A percentile compares a stretch with the other conserved stretches of the same genome.
Conservation (phyloP, 116 monocot species). For the Trichopus zeylanicus region DNA sequence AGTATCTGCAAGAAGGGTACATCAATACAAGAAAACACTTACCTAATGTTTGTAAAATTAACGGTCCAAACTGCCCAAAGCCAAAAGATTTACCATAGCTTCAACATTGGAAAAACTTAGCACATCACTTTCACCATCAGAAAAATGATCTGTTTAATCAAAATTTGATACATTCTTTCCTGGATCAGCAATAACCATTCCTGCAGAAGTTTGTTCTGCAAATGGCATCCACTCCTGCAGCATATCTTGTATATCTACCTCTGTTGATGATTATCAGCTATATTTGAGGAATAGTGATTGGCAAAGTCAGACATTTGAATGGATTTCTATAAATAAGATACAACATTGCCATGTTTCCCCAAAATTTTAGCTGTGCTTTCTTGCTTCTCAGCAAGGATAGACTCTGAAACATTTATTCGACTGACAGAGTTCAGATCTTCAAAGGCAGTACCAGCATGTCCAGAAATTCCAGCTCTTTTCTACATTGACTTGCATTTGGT, state of each 20-base stretch:
- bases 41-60: too few relatives aligned
- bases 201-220: conserved; percentile 12
- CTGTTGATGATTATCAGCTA: conserved; percentile 18
- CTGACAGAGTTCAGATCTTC: conserved; percentile 17
- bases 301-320: conserved; percentile 13
- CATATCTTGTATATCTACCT: conserved; percentile 14
- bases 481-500: conserved; percentile 14
- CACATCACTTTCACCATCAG: conserved; percentile 59
- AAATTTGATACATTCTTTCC: conserved; percentile 24
- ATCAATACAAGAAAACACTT: conserved; percentile 83
- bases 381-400: conserved; percentile 22
- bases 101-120: conserved; percentile 82
- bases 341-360: conserved; percentile 18
- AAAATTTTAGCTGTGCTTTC: conserved; percentile 14
- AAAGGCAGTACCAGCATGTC: conserved; percentile 7
- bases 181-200: conserved; percentile 17
- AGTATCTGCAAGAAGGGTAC: conserved; percentile 75
- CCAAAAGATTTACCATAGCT: conserved; percentile 43
- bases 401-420: conserved; percentile 19
- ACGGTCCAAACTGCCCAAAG: background rate
- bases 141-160: conserved; percentile 43
- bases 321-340: conserved; percentile 16
- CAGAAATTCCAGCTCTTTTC: conserved; percentile 7
- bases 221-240: conserved; percentile 15
- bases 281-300: conserved; percentile 9